A percentile compares a stretch with the other conserved stretches of the same genome.
phyloP scores from a whole-genome alignment of 768 basidiomycete genomes.

The Pleurotus cornucopiae region DNA sequence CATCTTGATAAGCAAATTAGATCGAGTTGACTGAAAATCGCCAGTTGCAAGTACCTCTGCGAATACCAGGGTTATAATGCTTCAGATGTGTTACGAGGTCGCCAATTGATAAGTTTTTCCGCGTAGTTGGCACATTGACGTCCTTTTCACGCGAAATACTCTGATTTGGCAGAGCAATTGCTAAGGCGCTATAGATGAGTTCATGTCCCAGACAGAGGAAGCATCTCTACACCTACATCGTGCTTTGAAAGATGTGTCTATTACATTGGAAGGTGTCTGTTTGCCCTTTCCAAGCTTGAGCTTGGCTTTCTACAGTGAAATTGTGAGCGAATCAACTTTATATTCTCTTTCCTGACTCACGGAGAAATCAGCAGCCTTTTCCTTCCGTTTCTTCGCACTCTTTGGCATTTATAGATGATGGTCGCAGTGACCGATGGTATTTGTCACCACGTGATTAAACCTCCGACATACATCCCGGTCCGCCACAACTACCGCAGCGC shows the following conservation, averaged over 20 bases:
- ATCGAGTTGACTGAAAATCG: not conserved
- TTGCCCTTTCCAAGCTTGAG: slow-evolving; percentile 97
- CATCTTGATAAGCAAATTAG: slow-evolving; percentile 41
- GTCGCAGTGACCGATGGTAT: not conserved
- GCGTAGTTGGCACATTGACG: slow-evolving; percentile 62
- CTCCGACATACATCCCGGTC: too few relatives aligned
- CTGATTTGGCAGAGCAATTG: slow-evolving; percentile 87
- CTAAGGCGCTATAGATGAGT: slow-evolving; percentile 32
- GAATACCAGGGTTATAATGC: slow-evolving; percentile 76
- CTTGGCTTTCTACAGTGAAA: slow-evolving; percentile 77
- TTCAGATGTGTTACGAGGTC: slow-evolving; percentile 77
- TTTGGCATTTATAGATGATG: slow-evolving; percentile 61
- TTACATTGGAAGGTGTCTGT: slow-evolving; percentile 71
- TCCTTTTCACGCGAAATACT: slow-evolving; percentile 62
- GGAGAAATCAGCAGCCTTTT: slow-evolving; percentile 83
- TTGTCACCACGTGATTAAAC: too few relatives aligned
- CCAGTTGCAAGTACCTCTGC: slow-evolving; percentile 51
- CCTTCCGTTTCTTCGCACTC: slow-evolving; percentile 80
- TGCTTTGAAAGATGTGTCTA: slow-evolving; percentile 95
- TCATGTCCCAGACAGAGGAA: too few relatives aligned
- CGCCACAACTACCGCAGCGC: not conserved
- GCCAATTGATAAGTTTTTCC: slow-evolving; percentile 65
- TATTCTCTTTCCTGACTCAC: slow-evolving; percentile 31
- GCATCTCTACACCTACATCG: slow-evolving; percentile 58
- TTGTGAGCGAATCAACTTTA: not conserved